These are phyloP conservation scores for Rhodotorula graminis DNA, from an alignment of 768 basidiomycete species.

Conservation along the genomic window DNA sequence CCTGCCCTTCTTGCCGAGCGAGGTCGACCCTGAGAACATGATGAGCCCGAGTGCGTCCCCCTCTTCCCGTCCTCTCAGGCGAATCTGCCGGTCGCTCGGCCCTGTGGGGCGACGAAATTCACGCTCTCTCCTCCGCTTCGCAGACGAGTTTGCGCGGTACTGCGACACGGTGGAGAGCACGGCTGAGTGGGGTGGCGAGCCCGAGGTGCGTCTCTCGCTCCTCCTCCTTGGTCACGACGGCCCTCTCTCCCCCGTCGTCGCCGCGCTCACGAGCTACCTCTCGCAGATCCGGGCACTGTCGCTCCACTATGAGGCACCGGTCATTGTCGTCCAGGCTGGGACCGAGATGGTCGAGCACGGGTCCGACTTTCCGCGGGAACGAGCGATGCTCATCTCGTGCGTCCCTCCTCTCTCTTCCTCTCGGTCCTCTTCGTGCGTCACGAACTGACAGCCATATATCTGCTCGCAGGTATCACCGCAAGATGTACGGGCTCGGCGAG, in stretches of 20 bases:
- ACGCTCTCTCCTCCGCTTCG: background rate
- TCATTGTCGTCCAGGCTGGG: slow-evolving; percentile 83
- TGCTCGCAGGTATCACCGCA: slow-evolving; percentile 81
- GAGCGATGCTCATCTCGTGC: slow-evolving; percentile 45
- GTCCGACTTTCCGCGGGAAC: slow-evolving; percentile 62
- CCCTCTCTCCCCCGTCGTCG: too few relatives aligned
- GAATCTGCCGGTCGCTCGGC: too few relatives aligned
- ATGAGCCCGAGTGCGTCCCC: slow-evolving; percentile 55
- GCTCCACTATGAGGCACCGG: slow-evolving; percentile 71
- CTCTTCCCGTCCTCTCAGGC: too few relatives aligned
- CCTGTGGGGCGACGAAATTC: background rate
- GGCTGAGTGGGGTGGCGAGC: slow-evolving; percentile 94
- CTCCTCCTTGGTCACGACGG: background rate
- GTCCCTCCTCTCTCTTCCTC: slow-evolving; percentile 17
- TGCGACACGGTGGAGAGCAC: slow-evolving; percentile 73
- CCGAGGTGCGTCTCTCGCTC: slow-evolving; percentile 55
- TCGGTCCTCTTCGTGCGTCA: rapidly evolving
- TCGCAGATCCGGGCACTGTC: slow-evolving; percentile 72
- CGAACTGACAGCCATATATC: slow-evolving; percentile 39
- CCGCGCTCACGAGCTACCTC: background rate
- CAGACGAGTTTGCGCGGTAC: slow-evolving; percentile 55
- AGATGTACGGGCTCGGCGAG: slow-evolving; percentile 92
- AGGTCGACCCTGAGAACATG: slow-evolving; percentile 59
- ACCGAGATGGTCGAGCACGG: slow-evolving; percentile 65
- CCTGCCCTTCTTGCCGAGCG: slow-evolving; percentile 73